A percentile compares a stretch with the other conserved stretches of the same genome.
Evolutionary conservation across 2,329 filamentous ascomycete species (phyloP).

Genomic region (Escovopsis sp.): DNA sequence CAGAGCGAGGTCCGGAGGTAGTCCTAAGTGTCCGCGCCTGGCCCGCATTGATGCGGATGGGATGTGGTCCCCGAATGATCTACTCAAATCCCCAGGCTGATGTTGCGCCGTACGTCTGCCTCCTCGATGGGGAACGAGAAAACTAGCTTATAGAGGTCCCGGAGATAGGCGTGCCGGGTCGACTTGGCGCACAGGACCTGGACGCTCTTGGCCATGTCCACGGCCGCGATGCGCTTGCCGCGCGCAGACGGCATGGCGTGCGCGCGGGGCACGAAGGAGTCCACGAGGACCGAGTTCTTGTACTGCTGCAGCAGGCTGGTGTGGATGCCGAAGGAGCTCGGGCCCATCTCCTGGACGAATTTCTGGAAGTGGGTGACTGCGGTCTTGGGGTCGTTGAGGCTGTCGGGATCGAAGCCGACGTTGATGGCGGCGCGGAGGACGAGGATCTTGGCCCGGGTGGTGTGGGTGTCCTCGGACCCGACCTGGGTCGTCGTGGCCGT

Average conservation of each 20-base stretch:
- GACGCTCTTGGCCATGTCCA: constrained; percentile 71
- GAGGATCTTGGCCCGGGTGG: constrained; percentile 63
- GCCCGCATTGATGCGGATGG: no score
- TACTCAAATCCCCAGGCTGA: constrained; percentile 38
- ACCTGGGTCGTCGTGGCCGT: constrained; percentile 54
- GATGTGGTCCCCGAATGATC: no score
- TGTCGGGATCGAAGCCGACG: constrained; percentile 57
- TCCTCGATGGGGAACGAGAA: constrained; percentile 78
- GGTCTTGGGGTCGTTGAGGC: constrained; percentile 27
- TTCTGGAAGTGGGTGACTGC: constrained; percentile 46
- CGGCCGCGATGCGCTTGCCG: constrained; percentile 47
- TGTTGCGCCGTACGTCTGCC: constrained; percentile 49
- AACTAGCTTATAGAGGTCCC: constrained; percentile 69
- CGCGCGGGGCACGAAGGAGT: constrained; percentile 39
- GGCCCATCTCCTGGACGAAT: constrained; percentile 63
- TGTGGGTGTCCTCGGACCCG: constrained; percentile 57
- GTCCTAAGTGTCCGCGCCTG: neutral
- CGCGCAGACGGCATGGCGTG: constrained; percentile 28
- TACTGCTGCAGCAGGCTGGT: constrained; percentile 61
- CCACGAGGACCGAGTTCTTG: constrained; percentile 62
- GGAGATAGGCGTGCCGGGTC: constrained; percentile 60
- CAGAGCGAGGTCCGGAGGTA: no score
- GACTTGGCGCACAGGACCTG: constrained; percentile 56
- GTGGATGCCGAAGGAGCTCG: constrained; percentile 71
- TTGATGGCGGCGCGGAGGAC: constrained; percentile 79